Base-by-base conservation (phyloP, 345 rosid species). In the Eutrema heterophyllum region DNA sequence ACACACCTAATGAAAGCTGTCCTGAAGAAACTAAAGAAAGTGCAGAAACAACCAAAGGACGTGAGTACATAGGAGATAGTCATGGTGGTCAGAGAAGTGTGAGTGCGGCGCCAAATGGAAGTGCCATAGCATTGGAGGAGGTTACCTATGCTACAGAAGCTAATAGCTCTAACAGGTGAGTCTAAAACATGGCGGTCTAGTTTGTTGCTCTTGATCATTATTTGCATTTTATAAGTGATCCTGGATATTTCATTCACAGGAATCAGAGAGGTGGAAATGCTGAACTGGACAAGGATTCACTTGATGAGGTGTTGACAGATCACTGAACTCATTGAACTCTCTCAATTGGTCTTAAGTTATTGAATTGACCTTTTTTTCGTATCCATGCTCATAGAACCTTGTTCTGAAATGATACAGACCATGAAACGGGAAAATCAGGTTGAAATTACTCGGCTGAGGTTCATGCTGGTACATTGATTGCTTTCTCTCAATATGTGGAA, bases 401-500 rank as follows among this genome's bases (percentile, higher is more conserved):
- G 45, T 73, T 51, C 66, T 72, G 61, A 36, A 63, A 41, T 82
- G 74, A 58, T 77, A 52, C 89, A 91, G 96, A 73, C 45, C 13
- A 68, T 26, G 69, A 70, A 69, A 68, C 72, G 73, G 69, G 93
- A 80, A 75, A 83, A 82, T 64, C 83, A 73, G 67, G 72, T 81
- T 66, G 88, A 91, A 78, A 80, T 87, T 70, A 82, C 78, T 77
- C 83, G 64, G 78, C 93, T 94, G 74, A 88, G 83, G 78, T 80
- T 75, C 60, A 76, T 89, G 92, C 89, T 91, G 97, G 97, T 94
- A 94, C 67, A 62, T n/a, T 46, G 58, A 32, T 82, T 45, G 35
- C 54, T 60, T 62, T 70, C 13, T 67, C 39, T 59, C 33, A 67
- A 18, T 51, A 71, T 59, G 43, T 65, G 57, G 51, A 55, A 4